These are phyloP conservation scores for Ophiostoma montium DNA, from an alignment of 2,329 filamentous ascomycete genomes.

Conservation along the genomic window DNA sequence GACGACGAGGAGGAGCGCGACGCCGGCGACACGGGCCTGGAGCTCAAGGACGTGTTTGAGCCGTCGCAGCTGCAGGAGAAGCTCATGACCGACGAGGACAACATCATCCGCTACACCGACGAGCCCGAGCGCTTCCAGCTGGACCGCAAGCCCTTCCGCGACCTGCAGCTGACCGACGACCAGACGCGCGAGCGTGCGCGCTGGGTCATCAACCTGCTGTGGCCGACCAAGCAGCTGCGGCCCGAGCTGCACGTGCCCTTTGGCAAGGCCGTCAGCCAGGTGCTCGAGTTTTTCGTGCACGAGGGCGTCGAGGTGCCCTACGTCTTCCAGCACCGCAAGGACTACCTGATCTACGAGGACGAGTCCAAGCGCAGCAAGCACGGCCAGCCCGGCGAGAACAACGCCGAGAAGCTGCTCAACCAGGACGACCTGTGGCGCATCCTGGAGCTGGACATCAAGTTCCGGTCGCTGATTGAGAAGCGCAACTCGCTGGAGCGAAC, in stretches of 20 bases:
- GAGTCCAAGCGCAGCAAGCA: slow-evolving; percentile 52
- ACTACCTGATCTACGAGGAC: slow-evolving; percentile 85
- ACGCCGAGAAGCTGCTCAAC: slow-evolving; percentile 75
- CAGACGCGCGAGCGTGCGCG: slow-evolving; percentile 79
- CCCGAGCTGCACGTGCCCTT: slow-evolving; percentile 68
- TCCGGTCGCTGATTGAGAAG: slow-evolving; percentile 83
- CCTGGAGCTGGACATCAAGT: slow-evolving; percentile 88
- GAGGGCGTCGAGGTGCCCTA: slow-evolving; percentile 94
- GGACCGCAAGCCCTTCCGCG: slow-evolving; percentile 75
- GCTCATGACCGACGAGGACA: slow-evolving; percentile 89
- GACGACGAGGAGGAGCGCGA: slow-evolving; percentile 70
- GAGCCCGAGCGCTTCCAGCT: slow-evolving; percentile 91
- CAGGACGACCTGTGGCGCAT: slow-evolving; percentile 94
- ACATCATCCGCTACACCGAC: slow-evolving; percentile 74
- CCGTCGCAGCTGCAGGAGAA: slow-evolving; percentile 88
- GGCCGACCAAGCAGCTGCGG: slow-evolving; percentile 69
- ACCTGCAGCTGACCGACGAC: slow-evolving; percentile 65
- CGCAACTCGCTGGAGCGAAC: slow-evolving; percentile 70
- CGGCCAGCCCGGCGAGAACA: slow-evolving; percentile 52
- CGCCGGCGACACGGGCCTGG: slow-evolving; percentile 68
- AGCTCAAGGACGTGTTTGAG: slow-evolving; percentile 96
- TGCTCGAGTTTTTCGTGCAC: slow-evolving; percentile 87
- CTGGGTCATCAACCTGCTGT: slow-evolving; percentile 85
- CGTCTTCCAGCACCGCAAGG: slow-evolving; percentile 95
- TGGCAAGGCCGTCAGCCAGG: slow-evolving; percentile 75